Conservation (phyloP, 2,329 filamentous ascomycete genomes). For the Cladosporium velox region DNA sequence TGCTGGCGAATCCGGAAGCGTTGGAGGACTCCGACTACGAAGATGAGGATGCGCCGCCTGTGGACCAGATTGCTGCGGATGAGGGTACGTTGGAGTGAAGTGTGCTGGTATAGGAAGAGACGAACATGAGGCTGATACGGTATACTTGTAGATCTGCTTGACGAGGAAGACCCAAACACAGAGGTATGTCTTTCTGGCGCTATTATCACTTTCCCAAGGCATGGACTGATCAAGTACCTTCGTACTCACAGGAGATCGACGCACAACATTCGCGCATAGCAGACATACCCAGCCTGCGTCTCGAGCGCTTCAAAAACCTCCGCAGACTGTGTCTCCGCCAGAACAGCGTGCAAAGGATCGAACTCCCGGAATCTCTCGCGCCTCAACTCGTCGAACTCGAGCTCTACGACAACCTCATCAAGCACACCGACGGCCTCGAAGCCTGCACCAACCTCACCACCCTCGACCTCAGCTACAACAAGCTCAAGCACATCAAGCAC, state of each 20-base stretch:
- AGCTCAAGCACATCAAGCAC: conserved; percentile 97
- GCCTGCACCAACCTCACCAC: conserved; percentile 71
- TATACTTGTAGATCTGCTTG: conserved; percentile 55
- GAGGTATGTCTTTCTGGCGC: conserved; percentile 40
- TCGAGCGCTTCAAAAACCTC: conserved; percentile 75
- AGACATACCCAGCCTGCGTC: conserved; percentile 73
- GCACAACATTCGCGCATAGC: conserved; percentile 83
- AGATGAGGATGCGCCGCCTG: conserved; percentile 66
- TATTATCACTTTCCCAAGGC: neutral
- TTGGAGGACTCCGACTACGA: conserved; percentile 85
- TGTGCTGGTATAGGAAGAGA: neutral
- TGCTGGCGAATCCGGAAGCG: conserved; percentile 76
- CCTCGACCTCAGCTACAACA: conserved; percentile 96
- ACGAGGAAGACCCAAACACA: conserved; percentile 57
- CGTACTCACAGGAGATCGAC: conserved; percentile 66
- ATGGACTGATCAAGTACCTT: conserved; percentile 41
- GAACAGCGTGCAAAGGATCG: conserved; percentile 80
- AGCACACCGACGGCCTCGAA: conserved; percentile 82
- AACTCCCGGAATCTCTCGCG: conserved; percentile 68
- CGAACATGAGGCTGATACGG: conserved; percentile 41
- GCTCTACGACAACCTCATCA: conserved; percentile 93
- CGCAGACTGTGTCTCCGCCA: conserved; percentile 84
- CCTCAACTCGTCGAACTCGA: conserved; percentile 78
- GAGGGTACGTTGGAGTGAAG: conserved; percentile 65
- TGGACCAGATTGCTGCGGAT: conserved; percentile 76